A percentile compares a stretch with the other conserved stretches of the same genome.
These are phyloP conservation scores for Plasmodium relictum DNA, from an alignment of 169 alveolate species.

Conservation along the genomic window DNA sequence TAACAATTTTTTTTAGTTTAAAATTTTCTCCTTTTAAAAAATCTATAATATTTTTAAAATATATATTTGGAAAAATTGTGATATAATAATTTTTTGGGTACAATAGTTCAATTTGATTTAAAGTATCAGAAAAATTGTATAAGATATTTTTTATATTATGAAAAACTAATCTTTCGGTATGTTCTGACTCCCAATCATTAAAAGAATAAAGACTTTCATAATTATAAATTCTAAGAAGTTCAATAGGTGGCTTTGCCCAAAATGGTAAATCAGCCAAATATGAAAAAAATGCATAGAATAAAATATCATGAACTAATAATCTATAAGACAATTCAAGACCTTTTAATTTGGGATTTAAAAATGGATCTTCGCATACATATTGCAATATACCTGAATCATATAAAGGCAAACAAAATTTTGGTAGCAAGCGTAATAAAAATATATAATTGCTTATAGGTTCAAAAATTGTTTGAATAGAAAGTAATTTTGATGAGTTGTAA, in stretches of 20 bases:
- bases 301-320: constrained; percentile 80
- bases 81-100: constrained; percentile 74
- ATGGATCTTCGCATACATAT: constrained; percentile 82
- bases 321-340: constrained; percentile 84
- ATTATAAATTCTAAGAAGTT: constrained; percentile 78
- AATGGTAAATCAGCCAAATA: constrained; percentile 83
- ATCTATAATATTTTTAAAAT: constrained; percentile 74
- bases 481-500: constrained; percentile 77
- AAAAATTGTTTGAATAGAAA: constrained; percentile 71
- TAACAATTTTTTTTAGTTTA: constrained; percentile 68
- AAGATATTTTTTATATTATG: constrained; percentile 79
- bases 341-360: constrained; percentile 78
- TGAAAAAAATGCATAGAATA: constrained; percentile 80
- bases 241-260: constrained; percentile 84
- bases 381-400: constrained; percentile 82
- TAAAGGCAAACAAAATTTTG: constrained; percentile 83
- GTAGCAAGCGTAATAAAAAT: constrained; percentile 77
- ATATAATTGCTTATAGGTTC: constrained; percentile 61
- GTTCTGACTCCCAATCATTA: constrained; percentile 81
- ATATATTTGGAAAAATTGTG: constrained; percentile 77
- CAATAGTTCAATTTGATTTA: constrained; percentile 77
- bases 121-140: constrained; percentile 77
- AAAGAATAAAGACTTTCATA: constrained; percentile 80
- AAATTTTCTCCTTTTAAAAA: constrained; percentile 80
- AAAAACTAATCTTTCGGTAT: constrained; percentile 80